Base-by-base conservation (phyloP, 1,139 yeast species). In the Yamadazyma triangularis region DNA sequence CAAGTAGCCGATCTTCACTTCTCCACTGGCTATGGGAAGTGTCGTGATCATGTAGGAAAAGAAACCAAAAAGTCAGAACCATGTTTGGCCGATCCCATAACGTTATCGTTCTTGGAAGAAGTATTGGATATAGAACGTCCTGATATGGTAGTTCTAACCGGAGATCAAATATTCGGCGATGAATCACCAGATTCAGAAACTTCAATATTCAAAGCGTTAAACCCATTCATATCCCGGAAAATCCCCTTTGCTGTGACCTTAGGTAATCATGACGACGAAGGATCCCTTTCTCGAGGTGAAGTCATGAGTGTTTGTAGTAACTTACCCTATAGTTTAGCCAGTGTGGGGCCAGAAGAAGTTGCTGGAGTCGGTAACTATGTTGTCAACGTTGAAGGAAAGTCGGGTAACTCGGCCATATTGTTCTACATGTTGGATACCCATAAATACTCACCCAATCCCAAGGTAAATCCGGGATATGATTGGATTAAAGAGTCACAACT, bases 1-100 rank as follows among this genome's bases (percentile, higher is more conserved):
- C 96, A 89, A 52, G 72, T 88, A 3, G 93, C 96, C 0, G 97
- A 89, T 52, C 60, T 88, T 36, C 96, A 89, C 53, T 77, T 83
- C 47, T 73, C 87, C 7, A 83, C 40, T 0, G 91, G 89, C 2
- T 65, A 58, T 30, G 96, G 96, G 2, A 53, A 55, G 29, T 88
- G 96, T 47, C 60, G 78, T 31, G 91, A 87, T 51, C 81, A 87
- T 4, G 72, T 55, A 14, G 88, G 88, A 0, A 48, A 47, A 4
- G 62, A 60, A 8, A 53, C 66, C 2, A 51, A 48, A 4, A n/a
- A n/a, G n/a, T 79, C 85, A 3, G 54, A 47, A 6, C n/a, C n/a
- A 9, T 88, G 96, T 47, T 56, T 67, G 36, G 96, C 96, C 0
- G 96, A 88, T 50, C 69, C 74, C 0, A 68, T 81, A 35, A 83